phyloP scores from a whole-genome alignment of 495 filamentous ascomycete species.

The Neurospora tetraspora region DNA sequence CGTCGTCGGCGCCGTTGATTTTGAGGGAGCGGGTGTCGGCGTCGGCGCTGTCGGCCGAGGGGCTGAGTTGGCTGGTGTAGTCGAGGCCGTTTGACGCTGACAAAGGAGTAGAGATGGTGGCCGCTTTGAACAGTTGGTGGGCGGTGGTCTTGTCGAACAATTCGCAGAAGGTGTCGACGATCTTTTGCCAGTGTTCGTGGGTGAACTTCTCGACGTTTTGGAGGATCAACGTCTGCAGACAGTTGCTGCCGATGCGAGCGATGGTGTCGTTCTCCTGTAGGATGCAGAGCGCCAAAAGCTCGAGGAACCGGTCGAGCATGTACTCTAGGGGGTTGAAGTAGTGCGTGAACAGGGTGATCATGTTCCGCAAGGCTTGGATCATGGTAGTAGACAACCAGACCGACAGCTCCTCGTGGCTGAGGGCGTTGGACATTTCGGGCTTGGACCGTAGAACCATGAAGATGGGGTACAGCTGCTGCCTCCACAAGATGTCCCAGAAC shows the following conservation, averaged over 20 bases:
- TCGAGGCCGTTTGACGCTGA: constrained; percentile 33
- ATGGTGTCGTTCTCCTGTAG: constrained; percentile 99
- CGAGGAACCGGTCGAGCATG: constrained; percentile 92
- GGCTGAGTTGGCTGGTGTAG: constrained; percentile 31
- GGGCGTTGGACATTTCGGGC: constrained; percentile 87
- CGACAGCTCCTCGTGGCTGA: constrained; percentile 89
- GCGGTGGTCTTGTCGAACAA: constrained; percentile 92
- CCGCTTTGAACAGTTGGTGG: constrained; percentile 84
- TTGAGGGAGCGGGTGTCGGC: constrained; percentile 48
- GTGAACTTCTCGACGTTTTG: constrained; percentile 91
- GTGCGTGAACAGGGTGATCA: constrained; percentile 97
- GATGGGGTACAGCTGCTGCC: constrained; percentile 91
- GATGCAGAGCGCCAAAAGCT: constrained; percentile 88
- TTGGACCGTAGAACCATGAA: constrained; percentile 96
- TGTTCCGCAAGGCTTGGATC: constrained; percentile 96
- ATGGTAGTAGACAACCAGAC: constrained; percentile 99
- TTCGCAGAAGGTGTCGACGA: constrained; percentile 90
- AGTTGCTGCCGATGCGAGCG: constrained; percentile 94
- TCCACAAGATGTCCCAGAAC: constrained; percentile 98
- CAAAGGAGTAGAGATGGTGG: constrained; percentile 46
- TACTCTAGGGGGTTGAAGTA: constrained; percentile 93
- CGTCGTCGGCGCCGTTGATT: constrained; percentile 45
- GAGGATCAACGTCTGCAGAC: constrained; percentile 87
- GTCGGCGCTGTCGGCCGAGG: constrained; percentile 25
- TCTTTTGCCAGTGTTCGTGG: constrained; percentile 80